Conservation (phyloP, 371 early-diverging fungal genomes). For the Rhizopus delemar region DNA sequence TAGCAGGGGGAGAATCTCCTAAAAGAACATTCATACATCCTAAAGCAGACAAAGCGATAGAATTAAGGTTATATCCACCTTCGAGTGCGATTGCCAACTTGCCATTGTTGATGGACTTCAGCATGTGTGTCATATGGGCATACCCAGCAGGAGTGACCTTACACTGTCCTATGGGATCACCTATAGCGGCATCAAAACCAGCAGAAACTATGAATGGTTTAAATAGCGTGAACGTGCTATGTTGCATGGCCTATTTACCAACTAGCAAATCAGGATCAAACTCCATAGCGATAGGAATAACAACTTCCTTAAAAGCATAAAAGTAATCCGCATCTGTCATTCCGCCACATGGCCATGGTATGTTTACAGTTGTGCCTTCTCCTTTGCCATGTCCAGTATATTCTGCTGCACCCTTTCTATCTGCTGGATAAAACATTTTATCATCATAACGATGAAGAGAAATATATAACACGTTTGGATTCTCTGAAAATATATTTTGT, state of each 20-base stretch:
- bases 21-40: constrained; percentile 77
- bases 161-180: constrained; percentile 87
- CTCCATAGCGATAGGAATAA: constrained; percentile 83
- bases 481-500: constrained; percentile 75
- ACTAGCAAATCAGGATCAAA: constrained; percentile 84
- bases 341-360: constrained; percentile 80
- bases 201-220: constrained; percentile 63
- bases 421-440: constrained; percentile 77
- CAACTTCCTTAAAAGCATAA: constrained; percentile 72
- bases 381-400: constrained; percentile 66
- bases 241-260: constrained; percentile 36
- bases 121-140: constrained; percentile 83
- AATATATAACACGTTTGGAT: constrained; percentile 79
- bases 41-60: constrained; percentile 72
- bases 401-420: constrained; percentile 53
- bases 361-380: constrained; percentile 82
- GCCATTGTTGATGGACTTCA: constrained; percentile 73
- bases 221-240: neutral
- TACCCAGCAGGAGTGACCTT: constrained; percentile 81
- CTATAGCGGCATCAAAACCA: constrained; percentile 89
- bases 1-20: constrained; percentile 55
- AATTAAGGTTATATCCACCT: constrained; percentile 82
- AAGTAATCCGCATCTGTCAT: constrained; percentile 88
- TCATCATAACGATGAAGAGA: constrained; percentile 86
- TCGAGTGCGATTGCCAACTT: constrained; percentile 78